Evolutionary conservation across 108 stramenopile genomes (phyloP).

Genomic region (Stephanodiscus minutulus): DNA sequence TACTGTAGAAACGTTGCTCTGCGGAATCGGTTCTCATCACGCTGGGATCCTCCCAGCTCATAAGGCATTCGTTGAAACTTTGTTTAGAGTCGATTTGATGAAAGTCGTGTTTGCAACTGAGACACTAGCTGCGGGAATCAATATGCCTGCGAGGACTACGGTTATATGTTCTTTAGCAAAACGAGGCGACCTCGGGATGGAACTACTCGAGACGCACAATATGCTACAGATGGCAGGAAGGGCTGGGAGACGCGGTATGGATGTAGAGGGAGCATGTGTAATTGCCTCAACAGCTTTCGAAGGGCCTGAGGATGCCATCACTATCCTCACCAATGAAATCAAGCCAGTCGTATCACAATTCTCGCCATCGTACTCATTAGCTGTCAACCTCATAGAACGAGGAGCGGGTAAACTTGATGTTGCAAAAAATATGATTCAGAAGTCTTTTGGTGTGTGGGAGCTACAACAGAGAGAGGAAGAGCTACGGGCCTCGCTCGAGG

Average conservation of each 20-base stretch:
- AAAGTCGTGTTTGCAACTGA: conserved; percentile 95
- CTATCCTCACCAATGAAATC: conserved; percentile 74
- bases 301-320: conserved; percentile 64
- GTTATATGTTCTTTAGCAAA: conserved; percentile 90
- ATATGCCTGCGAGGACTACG: conserved; percentile 84
- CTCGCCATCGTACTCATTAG: conserved; percentile 75
- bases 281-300: conserved; percentile 81
- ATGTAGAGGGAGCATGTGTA: conserved; percentile 74
- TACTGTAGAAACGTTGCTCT: conserved; percentile 60
- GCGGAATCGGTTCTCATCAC: conserved; percentile 90
- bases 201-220: conserved; percentile 73
- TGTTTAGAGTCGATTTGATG: conserved; percentile 82
- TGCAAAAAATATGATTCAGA: conserved; percentile 68
- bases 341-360: conserved; percentile 82
- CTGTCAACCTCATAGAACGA: conserved; percentile 72
- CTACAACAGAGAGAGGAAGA: conserved; percentile 54
- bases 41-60: conserved; percentile 92
- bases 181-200: conserved; percentile 68
- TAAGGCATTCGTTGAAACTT: conserved; percentile 89
- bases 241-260: conserved; percentile 85
- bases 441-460: conserved; percentile 82
- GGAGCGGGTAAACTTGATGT: conserved; percentile 74
- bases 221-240: conserved; percentile 90
- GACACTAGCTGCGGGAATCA: conserved; percentile 95
- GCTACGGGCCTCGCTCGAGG: conserved; percentile 33